A percentile compares a stretch with the other conserved stretches of the same genome.
Conservation (phyloP, 768 basidiomycete genomes). For the Lanmaoa pseudosensibilis region DNA sequence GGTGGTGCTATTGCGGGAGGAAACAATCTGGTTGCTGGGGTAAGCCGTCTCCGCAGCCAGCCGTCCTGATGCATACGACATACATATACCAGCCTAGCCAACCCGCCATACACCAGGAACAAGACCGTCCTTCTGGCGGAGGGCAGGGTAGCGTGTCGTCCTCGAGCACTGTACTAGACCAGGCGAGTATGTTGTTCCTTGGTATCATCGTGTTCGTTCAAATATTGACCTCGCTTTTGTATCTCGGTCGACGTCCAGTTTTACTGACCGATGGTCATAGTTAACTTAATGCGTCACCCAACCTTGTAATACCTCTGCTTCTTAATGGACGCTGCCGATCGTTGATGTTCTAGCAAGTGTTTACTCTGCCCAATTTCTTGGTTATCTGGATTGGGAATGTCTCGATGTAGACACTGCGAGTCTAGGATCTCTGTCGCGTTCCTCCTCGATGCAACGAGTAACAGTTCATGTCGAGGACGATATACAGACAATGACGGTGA, state of each 20-base stretch:
- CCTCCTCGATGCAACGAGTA: no score
- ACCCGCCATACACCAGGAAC: constrained; percentile 23
- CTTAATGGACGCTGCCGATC: not conserved
- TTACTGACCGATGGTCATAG: constrained; percentile 19
- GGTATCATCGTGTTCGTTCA: not conserved
- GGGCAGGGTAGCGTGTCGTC: constrained; percentile 22
- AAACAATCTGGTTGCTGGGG: constrained; percentile 25
- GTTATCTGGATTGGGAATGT: no score
- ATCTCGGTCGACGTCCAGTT: constrained; percentile 10
- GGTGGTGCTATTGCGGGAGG: constrained; percentile 7
- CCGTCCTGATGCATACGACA: constrained; percentile 1
- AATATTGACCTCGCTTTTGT: not conserved
- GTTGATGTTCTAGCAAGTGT: not conserved
- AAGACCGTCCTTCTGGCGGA: constrained; percentile 20
- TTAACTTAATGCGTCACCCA: constrained; percentile 1
- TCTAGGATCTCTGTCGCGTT: not conserved
- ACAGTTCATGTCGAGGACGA: no score
- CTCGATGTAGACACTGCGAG: not conserved
- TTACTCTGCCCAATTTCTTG: not conserved
- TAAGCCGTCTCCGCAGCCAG: constrained; percentile 9
- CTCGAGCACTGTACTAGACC: constrained; percentile 26
- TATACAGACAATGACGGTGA: not conserved
- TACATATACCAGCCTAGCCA: constrained; percentile 23
- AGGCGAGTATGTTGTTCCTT: constrained; percentile 10
- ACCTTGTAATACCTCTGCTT: constrained; percentile 5